Conservation (phyloP, 2,329 filamentous ascomycete species). For the Alternaria ethzedia region DNA sequence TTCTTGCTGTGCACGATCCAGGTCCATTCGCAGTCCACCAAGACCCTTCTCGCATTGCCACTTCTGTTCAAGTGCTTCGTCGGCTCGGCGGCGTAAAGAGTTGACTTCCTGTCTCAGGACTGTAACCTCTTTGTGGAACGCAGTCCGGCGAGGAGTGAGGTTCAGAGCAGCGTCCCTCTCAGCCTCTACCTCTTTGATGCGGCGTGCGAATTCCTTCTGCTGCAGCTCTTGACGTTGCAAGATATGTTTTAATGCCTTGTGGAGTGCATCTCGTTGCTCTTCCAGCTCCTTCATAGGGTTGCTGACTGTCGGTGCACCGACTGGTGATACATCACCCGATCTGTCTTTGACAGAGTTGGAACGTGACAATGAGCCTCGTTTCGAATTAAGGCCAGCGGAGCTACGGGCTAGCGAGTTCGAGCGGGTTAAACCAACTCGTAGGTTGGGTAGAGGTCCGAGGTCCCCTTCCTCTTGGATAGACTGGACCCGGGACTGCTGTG, state of each 20-base stretch:
- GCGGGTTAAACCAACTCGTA: constrained; percentile 62
- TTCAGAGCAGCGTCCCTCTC: constrained; percentile 78
- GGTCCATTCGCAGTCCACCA: constrained; percentile 89
- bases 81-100: constrained; percentile 80
- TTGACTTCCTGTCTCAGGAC: constrained; percentile 84
- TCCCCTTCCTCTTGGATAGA: constrained; percentile 67
- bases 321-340: constrained; percentile 62
- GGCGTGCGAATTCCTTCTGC: constrained; percentile 82
- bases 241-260: constrained; percentile 83
- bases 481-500: constrained; percentile 60
- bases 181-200: constrained; percentile 74
- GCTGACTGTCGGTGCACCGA: constrained; percentile 46
- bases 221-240: constrained; percentile 86
- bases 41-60: constrained; percentile 95
- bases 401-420: constrained; percentile 72
- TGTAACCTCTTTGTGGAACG: constrained; percentile 83
- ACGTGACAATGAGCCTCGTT: constrained; percentile 58
- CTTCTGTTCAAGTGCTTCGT: constrained; percentile 93
- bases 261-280: constrained; percentile 89
- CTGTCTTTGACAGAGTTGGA: constrained; percentile 53
- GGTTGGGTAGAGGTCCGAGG: constrained; percentile 36
- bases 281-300: constrained; percentile 82
- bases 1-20: constrained; percentile 93
- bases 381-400: constrained; percentile 50
- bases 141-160: constrained; percentile 72